These are phyloP conservation scores for Microcyclospora tardicrescens DNA, from an alignment of 2,329 filamentous ascomycete genomes.

Conservation along the genomic window DNA sequence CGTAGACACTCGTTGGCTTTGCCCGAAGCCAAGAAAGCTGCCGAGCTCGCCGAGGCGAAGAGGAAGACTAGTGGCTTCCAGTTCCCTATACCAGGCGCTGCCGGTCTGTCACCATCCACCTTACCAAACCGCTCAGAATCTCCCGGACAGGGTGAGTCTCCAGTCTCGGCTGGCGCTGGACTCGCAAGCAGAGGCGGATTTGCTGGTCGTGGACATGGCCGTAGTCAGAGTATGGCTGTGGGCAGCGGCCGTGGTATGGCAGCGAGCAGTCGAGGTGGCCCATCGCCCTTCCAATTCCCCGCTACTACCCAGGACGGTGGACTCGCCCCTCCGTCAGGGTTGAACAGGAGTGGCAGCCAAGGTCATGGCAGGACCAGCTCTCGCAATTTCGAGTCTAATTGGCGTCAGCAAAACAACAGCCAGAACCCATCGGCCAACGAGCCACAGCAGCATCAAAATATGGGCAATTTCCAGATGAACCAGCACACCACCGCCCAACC, in stretches of 20 bases:
- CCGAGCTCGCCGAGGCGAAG: slow-evolving; percentile 93
- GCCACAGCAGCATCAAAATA: slow-evolving; percentile 30
- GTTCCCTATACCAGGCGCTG: slow-evolving; percentile 67
- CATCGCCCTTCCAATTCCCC: slow-evolving; percentile 59
- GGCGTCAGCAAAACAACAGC: slow-evolving; percentile 64
- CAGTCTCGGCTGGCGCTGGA: slow-evolving; percentile 9
- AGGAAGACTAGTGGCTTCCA: slow-evolving; percentile 87
- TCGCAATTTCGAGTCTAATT: slow-evolving; percentile 95
- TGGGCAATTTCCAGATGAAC: slow-evolving; percentile 55
- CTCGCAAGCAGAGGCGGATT: slow-evolving; percentile 20
- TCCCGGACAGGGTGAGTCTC: slow-evolving; percentile 30
- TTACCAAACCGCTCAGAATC: slow-evolving; percentile 41
- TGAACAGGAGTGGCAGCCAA: slow-evolving; percentile 61
- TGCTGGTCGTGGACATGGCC: slow-evolving; percentile 39
- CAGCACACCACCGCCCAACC: slow-evolving; percentile 56
- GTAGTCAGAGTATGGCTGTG: slow-evolving; percentile 84
- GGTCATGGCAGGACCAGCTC: slow-evolving; percentile 74
- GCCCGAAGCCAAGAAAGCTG: slow-evolving; percentile 93
- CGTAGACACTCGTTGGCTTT: slow-evolving; percentile 88
- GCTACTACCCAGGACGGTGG: slow-evolving; percentile 36
- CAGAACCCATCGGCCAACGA: slow-evolving; percentile 36
- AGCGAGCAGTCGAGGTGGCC: slow-evolving; percentile 45
- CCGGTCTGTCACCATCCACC: slow-evolving; percentile 35
- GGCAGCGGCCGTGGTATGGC: slow-evolving; percentile 54
- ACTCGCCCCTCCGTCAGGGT: slow-evolving; percentile 43